A percentile compares a stretch with the other conserved stretches of the same genome.
Evolutionary conservation across 177 flowering plant species (phyloP).

Genomic region (Tripterygium wilfordii): DNA sequence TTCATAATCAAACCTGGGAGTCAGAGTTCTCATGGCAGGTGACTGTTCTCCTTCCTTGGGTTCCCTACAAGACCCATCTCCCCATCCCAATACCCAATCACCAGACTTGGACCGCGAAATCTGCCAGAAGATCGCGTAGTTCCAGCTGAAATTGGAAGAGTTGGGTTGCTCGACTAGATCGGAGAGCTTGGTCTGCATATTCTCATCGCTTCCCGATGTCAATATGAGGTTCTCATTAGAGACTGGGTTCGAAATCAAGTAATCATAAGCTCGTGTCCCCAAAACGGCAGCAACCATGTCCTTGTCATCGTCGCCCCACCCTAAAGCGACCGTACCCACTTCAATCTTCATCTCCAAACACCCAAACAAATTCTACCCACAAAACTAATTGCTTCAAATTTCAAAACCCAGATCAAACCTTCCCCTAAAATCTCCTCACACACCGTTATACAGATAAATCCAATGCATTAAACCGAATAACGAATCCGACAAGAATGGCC

Average conservation of each 20-base stretch:
- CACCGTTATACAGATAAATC: too few species aligned
- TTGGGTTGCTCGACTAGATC: constrained; percentile 80
- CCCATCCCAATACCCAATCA: constrained; percentile 76
- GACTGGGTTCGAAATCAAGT: constrained; percentile 54
- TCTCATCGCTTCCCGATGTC: constrained; percentile 51
- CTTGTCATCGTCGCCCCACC: constrained; percentile 76
- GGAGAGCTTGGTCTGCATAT: constrained; percentile 75
- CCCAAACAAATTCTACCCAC: constrained; percentile 1
- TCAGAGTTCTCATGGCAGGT: constrained; percentile 24
- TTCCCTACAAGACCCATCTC: constrained; percentile 91
- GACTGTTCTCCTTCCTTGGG: constrained; percentile 73
- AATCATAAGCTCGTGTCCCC: constrained; percentile 72
- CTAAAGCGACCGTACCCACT: constrained; percentile 31
- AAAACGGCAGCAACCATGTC: constrained; percentile 65
- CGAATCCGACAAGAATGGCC: constrained; percentile 1
- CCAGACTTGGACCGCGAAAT: constrained; percentile 68
- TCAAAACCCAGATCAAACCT: neutral
- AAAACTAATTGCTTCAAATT: constrained; percentile 16
- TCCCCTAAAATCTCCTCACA: too few species aligned
- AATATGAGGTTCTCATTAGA: constrained; percentile 55
- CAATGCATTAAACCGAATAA: neutral
- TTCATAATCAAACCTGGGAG: constrained; percentile 40
- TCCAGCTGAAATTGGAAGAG: constrained; percentile 69
- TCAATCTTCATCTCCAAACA: constrained; percentile 37
- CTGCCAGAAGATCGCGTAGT: constrained; percentile 95